A percentile compares a stretch with the other conserved stretches of the same genome.
These are phyloP conservation scores for Vitis hybrid DNA, from an alignment of 177 flowering plant genomes.

Conservation along the genomic window DNA sequence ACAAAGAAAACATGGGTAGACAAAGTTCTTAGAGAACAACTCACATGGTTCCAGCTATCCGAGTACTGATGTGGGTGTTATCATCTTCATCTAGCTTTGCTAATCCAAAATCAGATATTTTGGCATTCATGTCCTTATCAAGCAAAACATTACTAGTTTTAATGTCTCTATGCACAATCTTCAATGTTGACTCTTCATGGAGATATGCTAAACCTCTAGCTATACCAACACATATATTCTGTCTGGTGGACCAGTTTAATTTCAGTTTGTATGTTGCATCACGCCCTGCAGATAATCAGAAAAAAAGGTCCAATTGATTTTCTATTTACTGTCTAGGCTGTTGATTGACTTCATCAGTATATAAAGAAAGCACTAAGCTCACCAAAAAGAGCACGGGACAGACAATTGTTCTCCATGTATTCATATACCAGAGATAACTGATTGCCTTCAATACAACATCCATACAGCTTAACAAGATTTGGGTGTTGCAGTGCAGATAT, in stretches of 20 bases:
- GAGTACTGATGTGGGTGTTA: slow-evolving; percentile 58
- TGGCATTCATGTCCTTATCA: slow-evolving; percentile 63
- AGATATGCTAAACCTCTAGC: slow-evolving; percentile 64
- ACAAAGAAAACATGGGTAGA: not conserved
- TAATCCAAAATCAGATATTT: slow-evolving; percentile 74
- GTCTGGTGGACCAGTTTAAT: slow-evolving; percentile 62
- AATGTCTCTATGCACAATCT: slow-evolving; percentile 75
- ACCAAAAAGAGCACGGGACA: slow-evolving; percentile 75
- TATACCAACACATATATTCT: slow-evolving; percentile 59
- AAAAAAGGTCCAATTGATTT: slow-evolving; percentile 2
- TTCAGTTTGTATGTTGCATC: slow-evolving; percentile 22
- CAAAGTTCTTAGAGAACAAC: slow-evolving; percentile 7
- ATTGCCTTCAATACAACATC: slow-evolving; percentile 74
- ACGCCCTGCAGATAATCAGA: slow-evolving; percentile 22
- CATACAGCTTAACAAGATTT: slow-evolving; percentile 75
- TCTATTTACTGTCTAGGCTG: not conserved
- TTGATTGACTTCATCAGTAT: not conserved
- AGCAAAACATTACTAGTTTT: slow-evolving; percentile 69
- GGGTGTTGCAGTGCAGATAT: slow-evolving; percentile 79
- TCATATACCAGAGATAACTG: slow-evolving; percentile 60
- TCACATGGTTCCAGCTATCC: slow-evolving; percentile 66
- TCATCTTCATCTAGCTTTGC: slow-evolving; percentile 65
- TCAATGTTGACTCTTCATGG: slow-evolving; percentile 70
- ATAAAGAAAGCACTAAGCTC: slow-evolving; percentile 11
- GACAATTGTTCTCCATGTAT: slow-evolving; percentile 79